These are phyloP conservation scores for Aspergillus ochraceoroseus DNA, from an alignment of 2,329 filamentous ascomycete genomes.

Conservation along the genomic window DNA sequence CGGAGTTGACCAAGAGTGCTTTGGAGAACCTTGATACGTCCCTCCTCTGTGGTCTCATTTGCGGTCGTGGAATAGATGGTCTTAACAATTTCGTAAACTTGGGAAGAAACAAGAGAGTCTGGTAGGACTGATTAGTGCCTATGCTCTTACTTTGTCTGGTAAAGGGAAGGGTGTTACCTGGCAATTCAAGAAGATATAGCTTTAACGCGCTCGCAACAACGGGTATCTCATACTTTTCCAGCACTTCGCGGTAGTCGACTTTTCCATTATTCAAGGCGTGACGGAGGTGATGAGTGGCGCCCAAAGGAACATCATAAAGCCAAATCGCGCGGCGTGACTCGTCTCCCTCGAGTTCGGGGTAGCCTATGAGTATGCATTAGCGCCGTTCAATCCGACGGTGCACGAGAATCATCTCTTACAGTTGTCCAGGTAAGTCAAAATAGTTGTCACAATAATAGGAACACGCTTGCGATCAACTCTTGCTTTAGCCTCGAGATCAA, in stretches of 20 bases:
- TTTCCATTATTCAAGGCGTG: constrained; percentile 83
- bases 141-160: too few species aligned
- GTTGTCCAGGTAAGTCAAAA: constrained; percentile 91
- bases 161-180: too few species aligned
- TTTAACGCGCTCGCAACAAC: constrained; percentile 90
- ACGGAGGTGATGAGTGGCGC: constrained; percentile 78
- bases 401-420: constrained; percentile 44
- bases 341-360: constrained; percentile 94
- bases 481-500: constrained; percentile 92
- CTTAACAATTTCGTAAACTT: constrained; percentile 98
- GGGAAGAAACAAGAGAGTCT: constrained; percentile 97
- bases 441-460: constrained; percentile 82
- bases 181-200: constrained; percentile 89
- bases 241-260: constrained; percentile 65
- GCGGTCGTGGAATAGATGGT: constrained; percentile 86
- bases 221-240: constrained; percentile 87
- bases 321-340: constrained; percentile 88
- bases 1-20: constrained; percentile 92
- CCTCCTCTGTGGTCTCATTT: constrained; percentile 68
- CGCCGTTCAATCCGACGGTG: too few species aligned
- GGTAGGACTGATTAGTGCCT: constrained; percentile 13
- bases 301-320: constrained; percentile 84
- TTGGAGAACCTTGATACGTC: constrained; percentile 84
- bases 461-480: constrained; percentile 93
- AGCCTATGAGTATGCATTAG: constrained; percentile 50